These are phyloP conservation scores for Exserohilum turcica DNA, from an alignment of 2,329 filamentous ascomycete species.

Conservation along the genomic window DNA sequence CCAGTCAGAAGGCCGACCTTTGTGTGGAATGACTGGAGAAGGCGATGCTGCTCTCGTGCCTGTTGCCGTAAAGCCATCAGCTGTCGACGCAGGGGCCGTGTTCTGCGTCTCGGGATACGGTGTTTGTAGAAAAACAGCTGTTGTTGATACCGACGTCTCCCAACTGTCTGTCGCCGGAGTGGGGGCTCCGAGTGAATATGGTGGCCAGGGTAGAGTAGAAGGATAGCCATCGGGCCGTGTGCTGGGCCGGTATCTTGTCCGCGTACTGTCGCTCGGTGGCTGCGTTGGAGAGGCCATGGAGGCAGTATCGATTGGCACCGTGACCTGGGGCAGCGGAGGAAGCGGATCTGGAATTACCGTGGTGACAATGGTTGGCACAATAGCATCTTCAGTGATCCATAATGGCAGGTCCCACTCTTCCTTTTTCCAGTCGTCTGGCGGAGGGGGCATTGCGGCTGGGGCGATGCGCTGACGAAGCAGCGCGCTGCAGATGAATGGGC, in stretches of 20 bases:
- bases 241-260: neutral
- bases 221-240: neutral
- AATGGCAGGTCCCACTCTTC: neutral
- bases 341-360: neutral
- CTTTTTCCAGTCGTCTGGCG: conserved; percentile 7
- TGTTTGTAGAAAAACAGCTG: conserved; percentile 6
- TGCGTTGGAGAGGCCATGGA: neutral
- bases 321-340: neutral
- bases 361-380: neutral
- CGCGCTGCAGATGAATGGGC: conserved; percentile 10
- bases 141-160: conserved; percentile 1
- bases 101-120: conserved; percentile 1
- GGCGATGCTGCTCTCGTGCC: neutral
- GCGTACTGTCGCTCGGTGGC: neutral
- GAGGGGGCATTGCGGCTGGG: conserved; percentile 26
- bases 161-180: neutral
- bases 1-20: conserved; percentile 2
- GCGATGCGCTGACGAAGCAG: conserved; percentile 26
- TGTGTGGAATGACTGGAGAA: conserved; percentile 1
- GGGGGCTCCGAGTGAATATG: neutral
- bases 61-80: neutral
- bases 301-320: neutral
- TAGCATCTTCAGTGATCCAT: conserved; percentile 1
- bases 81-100: neutral
- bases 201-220: neutral